phyloP scores from a whole-genome alignment of 257 asterid genomes.

The Solanum tarijense region DNA sequence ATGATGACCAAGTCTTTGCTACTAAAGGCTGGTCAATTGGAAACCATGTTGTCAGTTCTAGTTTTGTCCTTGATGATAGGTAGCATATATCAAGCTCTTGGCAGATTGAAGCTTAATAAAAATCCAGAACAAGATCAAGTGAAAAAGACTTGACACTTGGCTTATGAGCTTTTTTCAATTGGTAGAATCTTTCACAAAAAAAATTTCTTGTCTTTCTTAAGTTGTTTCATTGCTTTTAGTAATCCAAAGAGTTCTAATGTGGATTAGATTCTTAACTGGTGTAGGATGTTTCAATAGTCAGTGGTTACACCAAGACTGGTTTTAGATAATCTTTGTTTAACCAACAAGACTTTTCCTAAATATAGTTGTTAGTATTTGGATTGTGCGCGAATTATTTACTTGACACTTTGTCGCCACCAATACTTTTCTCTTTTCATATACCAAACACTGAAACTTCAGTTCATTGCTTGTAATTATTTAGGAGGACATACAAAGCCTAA shows the following conservation, averaged over 20 bases:
- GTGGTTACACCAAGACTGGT: neutral
- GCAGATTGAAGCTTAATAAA: neutral
- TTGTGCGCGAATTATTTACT: neutral
- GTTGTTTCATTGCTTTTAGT: neutral
- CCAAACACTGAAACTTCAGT: neutral
- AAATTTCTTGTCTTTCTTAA: neutral
- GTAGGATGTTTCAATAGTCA: neutral
- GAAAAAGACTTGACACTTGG: neutral
- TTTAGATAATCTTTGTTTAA: neutral
- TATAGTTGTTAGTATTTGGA: neutral
- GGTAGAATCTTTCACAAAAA: neutral
- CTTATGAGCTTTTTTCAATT: neutral
- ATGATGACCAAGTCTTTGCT: neutral
- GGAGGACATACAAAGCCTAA: neutral
- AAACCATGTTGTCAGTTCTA: neutral
- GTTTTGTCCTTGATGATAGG: neutral
- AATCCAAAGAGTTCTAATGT: neutral
- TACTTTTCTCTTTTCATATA: neutral
- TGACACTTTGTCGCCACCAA: neutral
- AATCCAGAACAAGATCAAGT: neutral
- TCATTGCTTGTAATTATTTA: neutral
- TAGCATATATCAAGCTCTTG: neutral
- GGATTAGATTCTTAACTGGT: neutral
- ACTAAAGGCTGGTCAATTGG: neutral
- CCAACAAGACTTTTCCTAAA: neutral